Evolutionary conservation across 495 filamentous ascomycete genomes (phyloP).

Genomic region (Sporormia fimetaria): DNA sequence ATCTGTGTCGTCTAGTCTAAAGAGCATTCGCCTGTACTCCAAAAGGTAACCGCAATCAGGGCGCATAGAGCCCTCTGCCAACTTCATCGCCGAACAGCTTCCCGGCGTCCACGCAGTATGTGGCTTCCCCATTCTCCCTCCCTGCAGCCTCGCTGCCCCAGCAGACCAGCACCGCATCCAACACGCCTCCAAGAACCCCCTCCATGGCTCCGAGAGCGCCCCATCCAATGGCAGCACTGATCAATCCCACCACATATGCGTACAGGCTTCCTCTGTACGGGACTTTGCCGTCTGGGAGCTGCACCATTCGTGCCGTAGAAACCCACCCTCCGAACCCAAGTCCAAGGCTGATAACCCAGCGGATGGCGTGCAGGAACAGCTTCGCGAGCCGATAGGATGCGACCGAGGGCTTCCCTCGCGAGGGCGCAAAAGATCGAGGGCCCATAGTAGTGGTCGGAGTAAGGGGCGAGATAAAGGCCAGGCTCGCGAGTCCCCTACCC

Average conservation of each 20-base stretch:
- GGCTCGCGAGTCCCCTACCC: constrained; percentile 62
- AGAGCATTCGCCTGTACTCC: no score
- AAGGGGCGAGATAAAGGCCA: constrained; percentile 56
- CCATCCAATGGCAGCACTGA: constrained; percentile 91
- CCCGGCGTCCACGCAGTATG: constrained; percentile 78
- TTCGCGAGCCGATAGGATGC: constrained; percentile 80
- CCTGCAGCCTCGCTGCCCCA: constrained; percentile 79
- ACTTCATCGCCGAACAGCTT: constrained; percentile 58
- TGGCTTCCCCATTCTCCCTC: constrained; percentile 51
- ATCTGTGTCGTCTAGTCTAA: no score
- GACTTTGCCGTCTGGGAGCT: constrained; percentile 32
- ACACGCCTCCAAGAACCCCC: constrained; percentile 78
- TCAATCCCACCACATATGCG: constrained; percentile 84
- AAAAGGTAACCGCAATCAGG: constrained; percentile 4
- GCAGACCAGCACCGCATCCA: constrained; percentile 86
- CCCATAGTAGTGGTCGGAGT: constrained; percentile 50
- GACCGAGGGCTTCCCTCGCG: constrained; percentile 33
- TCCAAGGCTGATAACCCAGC: constrained; percentile 77
- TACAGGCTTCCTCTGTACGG: constrained; percentile 73
- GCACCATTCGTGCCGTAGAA: constrained; percentile 66
- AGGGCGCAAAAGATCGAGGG: constrained; percentile 44
- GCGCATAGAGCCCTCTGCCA: constrained; percentile 2
- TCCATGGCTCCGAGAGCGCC: constrained; percentile 91
- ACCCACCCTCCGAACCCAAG: constrained; percentile 97
- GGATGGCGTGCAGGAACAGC: constrained; percentile 77